Evolutionary conservation across 345 rosid species (phyloP).

Genomic region (Eucalyptus cloeziana): DNA sequence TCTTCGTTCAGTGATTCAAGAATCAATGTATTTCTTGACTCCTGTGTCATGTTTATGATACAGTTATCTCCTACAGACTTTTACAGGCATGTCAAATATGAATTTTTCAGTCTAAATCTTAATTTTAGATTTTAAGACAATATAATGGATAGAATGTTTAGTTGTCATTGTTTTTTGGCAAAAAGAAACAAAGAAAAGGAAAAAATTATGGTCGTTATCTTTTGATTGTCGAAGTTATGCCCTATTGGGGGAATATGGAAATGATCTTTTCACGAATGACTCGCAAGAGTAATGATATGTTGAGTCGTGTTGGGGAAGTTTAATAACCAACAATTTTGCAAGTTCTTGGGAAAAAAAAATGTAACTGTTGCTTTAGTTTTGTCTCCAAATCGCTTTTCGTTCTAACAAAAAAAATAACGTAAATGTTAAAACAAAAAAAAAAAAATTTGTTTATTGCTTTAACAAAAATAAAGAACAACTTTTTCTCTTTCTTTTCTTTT

Average conservation of each 20-base stretch:
- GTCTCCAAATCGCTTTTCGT: no score
- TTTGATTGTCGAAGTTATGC: neutral
- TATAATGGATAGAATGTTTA: neutral
- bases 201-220: neutral
- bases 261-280: neutral
- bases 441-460: no score
- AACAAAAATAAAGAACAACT: no score
- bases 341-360: no score
- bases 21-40: neutral
- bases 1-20: neutral
- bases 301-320: neutral
- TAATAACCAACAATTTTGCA: no score
- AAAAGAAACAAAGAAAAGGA: neutral
- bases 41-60: neutral
- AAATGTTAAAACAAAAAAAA: no score
- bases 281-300: neutral
- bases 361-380: no score
- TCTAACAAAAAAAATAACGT: no score
- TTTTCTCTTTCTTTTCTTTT: no score
- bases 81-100: neutral
- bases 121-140: neutral
- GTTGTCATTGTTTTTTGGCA: neutral
- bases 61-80: neutral
- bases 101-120: neutral
- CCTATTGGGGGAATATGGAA: neutral